Base-by-base conservation (phyloP, 2,329 filamentous ascomycete species). In the Ophiognomonia clavigignenti-juglandacearum region DNA sequence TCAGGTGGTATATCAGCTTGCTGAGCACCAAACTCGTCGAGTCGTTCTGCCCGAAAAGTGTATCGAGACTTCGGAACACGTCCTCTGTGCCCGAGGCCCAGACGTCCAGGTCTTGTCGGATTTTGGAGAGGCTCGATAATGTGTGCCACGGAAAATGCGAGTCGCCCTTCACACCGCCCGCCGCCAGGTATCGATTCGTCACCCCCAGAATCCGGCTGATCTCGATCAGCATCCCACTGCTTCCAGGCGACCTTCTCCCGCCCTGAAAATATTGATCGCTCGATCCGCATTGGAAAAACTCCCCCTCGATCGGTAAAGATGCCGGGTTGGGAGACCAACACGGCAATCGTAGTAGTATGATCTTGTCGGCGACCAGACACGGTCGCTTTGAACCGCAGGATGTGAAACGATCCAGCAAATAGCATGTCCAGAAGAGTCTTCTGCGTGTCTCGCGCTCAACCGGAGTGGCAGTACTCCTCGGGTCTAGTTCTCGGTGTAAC, bases 121-220 rank as follows among this genome's bases (percentile, higher is more conserved):
- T 93, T 60, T 89, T 90, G 43, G 88, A 93, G 2, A 95, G 72
- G 51, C 86, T 91, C 6, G 89, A 95, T 18, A 91, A 74, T 2
- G 87, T 83, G 61, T 95, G 88, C 89, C 89, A 95, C 9, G 89
- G 89, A 54, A 95, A 95, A 63, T 95, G 88, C 0, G 88, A 90
- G 60, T 95, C 88, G 24, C 88, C 88, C 65, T 92, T 93, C 47
- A 93, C 87, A 27, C 89, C 89, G 6, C 88, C 89, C 2, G 86
- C 85, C 8, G 88, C 87, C 41, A 95, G 74, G 63, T 95, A 95
- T 50, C 83, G 79, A 59, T 91, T 93, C 2, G 88, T 92, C 50
- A 85, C 84, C 27, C 89, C 88, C 6, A 95, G 74, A 38, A 95
- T 88, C 27, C 88, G 83, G 23, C 82, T 83, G 53, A 95, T 91